These are phyloP conservation scores for Coniella vitis DNA, from an alignment of 2,329 filamentous ascomycete genomes.

Conservation along the genomic window DNA sequence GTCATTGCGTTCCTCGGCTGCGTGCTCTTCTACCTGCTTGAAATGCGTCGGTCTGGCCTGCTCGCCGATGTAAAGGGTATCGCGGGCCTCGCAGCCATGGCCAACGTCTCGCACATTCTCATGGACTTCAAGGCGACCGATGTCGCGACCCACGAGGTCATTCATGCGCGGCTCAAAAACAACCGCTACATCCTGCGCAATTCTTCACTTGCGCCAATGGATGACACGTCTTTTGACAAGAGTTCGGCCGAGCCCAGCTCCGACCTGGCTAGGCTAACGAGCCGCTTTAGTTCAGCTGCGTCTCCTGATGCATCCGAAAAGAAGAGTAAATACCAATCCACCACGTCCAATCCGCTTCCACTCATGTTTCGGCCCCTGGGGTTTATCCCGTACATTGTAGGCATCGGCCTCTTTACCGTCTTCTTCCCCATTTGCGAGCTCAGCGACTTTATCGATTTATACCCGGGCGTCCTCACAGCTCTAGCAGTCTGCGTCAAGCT, in stretches of 20 bases:
- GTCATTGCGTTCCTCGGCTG: conserved; percentile 52
- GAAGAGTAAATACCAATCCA: conserved; percentile 32
- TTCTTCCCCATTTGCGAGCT: conserved; percentile 60
- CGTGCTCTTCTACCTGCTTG: conserved; percentile 54
- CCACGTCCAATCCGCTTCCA: conserved; percentile 55
- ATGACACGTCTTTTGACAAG: conserved; percentile 29
- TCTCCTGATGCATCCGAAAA: conserved; percentile 25
- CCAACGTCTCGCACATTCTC: conserved; percentile 50
- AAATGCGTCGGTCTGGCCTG: conserved; percentile 57
- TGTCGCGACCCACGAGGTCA: conserved; percentile 56
- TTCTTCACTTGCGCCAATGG: conserved; percentile 61
- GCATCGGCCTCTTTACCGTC: conserved; percentile 47
- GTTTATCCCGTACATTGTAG: conserved; percentile 53
- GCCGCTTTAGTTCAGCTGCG: neutral
- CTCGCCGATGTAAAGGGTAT: conserved; percentile 65
- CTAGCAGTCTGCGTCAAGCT: conserved; percentile 62
- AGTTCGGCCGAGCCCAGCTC: neutral
- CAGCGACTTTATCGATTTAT: conserved; percentile 50
- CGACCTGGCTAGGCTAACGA: neutral
- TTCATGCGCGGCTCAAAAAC: conserved; percentile 60
- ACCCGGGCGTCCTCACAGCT: conserved; percentile 59
- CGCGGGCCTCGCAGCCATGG: conserved; percentile 68
- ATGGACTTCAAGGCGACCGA: conserved; percentile 66
- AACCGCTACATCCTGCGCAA: conserved; percentile 65
- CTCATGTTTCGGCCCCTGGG: conserved; percentile 58